These are phyloP conservation scores for Geotrichum histeridarum DNA, from an alignment of 1,139 yeast species.

Conservation along the genomic window DNA sequence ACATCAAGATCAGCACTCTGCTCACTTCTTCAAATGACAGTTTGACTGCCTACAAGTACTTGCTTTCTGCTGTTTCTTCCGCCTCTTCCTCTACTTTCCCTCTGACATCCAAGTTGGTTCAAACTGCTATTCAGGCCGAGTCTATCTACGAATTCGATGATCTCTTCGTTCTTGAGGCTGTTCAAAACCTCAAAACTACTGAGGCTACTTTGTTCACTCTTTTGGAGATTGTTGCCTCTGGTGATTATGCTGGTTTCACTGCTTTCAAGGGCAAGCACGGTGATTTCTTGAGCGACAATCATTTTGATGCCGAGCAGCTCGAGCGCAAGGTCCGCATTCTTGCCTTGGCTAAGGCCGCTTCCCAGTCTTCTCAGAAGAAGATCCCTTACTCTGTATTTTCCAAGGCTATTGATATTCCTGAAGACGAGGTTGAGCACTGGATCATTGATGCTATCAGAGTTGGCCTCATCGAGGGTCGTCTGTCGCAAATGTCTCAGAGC, in stretches of 20 bases:
- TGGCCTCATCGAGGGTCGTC: constrained; percentile 43
- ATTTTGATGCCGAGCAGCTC: constrained; percentile 27
- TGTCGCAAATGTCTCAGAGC: constrained; percentile 39
- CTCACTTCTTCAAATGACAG: constrained; percentile 27
- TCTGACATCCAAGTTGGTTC: constrained; percentile 31
- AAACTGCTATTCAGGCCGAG: constrained; percentile 29
- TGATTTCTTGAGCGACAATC: constrained; percentile 22
- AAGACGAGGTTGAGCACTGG: constrained; percentile 40
- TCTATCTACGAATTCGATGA: constrained; percentile 36
- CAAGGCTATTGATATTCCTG: constrained; percentile 33
- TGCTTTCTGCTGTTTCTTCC: constrained; percentile 31
- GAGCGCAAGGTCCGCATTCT: constrained; percentile 30
- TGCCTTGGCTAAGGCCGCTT: constrained; percentile 29
- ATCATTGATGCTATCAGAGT: constrained; percentile 43
- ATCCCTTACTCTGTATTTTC: constrained; percentile 38
- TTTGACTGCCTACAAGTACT: constrained; percentile 31
- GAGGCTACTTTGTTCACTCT: constrained; percentile 30
- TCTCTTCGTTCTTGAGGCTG: constrained; percentile 34
- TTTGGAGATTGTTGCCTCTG: constrained; percentile 34
- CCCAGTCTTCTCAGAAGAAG: constrained; percentile 27
- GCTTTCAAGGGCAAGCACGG: constrained; percentile 20
- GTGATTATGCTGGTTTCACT: constrained; percentile 33
- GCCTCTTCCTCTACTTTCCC: constrained; percentile 24
- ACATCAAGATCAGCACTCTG: constrained; percentile 30
- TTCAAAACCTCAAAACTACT: constrained; percentile 27